Conservation (phyloP, 2,329 filamentous ascomycete genomes). For the Coniochaeta sp. region DNA sequence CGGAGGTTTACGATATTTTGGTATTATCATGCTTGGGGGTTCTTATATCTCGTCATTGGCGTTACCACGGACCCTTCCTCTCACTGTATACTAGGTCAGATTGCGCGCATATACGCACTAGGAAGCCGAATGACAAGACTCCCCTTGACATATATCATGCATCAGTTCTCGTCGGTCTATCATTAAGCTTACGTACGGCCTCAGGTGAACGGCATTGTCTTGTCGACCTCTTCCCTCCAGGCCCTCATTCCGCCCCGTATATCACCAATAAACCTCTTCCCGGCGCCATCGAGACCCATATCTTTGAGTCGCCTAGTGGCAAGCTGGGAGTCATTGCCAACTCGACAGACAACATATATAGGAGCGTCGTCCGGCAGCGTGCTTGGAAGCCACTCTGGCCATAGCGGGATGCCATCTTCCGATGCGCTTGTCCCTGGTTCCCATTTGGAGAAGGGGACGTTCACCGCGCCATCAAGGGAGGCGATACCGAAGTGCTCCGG, state of each 20-base stretch:
- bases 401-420: background rate
- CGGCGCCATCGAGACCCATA: constrained; percentile 43
- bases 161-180: background rate
- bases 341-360: constrained; percentile 66
- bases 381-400: constrained; percentile 15
- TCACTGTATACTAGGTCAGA: constrained; percentile 1
- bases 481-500: constrained; percentile 79
- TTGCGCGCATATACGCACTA: background rate
- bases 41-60: background rate
- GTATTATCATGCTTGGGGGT: background rate
- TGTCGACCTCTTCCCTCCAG: constrained; percentile 65
- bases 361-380: constrained; percentile 38
- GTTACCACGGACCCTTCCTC: constrained; percentile 1
- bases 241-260: constrained; percentile 64
- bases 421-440: constrained; percentile 17
- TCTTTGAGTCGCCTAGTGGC: constrained; percentile 60
- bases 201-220: constrained; percentile 41
- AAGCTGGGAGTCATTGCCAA: constrained; percentile 74
- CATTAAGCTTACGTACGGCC: background rate
- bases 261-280: constrained; percentile 58
- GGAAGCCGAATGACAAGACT: constrained; percentile 3
- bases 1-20: background rate
- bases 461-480: constrained; percentile 67
- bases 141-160: constrained; percentile 1
- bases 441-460: constrained; percentile 56